Conservation (phyloP, 2,329 filamentous ascomycete species). For the Penicillium sp. region DNA sequence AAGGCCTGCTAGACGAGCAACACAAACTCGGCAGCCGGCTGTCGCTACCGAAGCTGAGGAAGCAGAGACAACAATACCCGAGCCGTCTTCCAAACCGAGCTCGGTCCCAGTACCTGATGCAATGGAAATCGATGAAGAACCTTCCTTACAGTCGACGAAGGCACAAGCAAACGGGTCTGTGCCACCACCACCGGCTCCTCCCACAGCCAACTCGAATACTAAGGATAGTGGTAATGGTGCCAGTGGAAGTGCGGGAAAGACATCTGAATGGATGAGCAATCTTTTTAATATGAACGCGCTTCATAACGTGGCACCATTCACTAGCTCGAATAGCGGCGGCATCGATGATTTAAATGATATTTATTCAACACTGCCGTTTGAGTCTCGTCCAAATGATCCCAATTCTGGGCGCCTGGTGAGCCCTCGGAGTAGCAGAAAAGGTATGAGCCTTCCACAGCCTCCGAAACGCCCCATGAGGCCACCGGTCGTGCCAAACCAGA, state of each 20-base stretch:
- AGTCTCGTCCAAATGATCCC: conserved; percentile 48
- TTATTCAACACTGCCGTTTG: conserved; percentile 54
- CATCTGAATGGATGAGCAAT: conserved; percentile 17
- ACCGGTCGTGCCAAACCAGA: conserved; percentile 15
- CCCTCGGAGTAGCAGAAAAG: conserved; percentile 26
- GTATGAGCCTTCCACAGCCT: conserved; percentile 48
- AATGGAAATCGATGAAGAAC: conserved; percentile 46
- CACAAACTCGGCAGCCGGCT: conserved; percentile 30
- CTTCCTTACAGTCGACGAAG: conserved; percentile 13
- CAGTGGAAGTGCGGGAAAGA: conserved; percentile 3
- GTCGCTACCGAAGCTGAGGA: conserved; percentile 40
- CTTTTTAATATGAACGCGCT: conserved; percentile 50
- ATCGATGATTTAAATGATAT: conserved; percentile 54
- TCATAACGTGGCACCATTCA: conserved; percentile 48
- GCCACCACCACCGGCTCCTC: conserved; percentile 15
- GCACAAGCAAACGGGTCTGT: conserved; percentile 15
- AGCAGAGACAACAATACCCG: conserved; percentile 27
- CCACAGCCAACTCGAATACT: conserved; percentile 15
- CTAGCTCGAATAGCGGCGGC: conserved; percentile 42
- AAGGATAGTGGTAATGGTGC: conserved; percentile 17
- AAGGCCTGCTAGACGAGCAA: conserved; percentile 22
- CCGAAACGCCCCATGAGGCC: conserved; percentile 48
- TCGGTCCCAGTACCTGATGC: conserved; percentile 29
- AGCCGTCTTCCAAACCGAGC: conserved; percentile 16
- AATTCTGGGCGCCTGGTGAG: conserved; percentile 37